Evolutionary conservation across 225 moss, liverwort and hornwort genomes (phyloP).

Genomic region (Neckera pumila): DNA sequence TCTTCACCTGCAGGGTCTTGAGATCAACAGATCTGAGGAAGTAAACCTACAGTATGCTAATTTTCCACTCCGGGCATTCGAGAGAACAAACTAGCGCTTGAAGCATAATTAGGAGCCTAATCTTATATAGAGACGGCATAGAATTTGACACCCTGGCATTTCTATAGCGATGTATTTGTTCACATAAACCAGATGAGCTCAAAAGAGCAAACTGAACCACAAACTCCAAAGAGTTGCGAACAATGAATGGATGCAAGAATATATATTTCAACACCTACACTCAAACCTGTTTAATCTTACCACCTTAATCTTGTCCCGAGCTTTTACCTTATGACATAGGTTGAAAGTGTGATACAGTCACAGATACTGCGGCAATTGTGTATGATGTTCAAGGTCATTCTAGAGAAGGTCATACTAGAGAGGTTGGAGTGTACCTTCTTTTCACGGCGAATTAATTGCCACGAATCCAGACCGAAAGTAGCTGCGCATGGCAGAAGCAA

Average conservation of each 20-base stretch:
- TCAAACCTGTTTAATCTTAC: too few relatives aligned
- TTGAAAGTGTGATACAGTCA: background rate
- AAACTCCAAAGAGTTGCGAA: background rate
- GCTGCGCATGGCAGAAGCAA: slow-evolving; percentile 76
- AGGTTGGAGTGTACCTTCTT: slow-evolving; percentile 44
- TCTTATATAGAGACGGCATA: background rate
- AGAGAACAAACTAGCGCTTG: background rate
- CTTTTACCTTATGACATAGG: background rate
- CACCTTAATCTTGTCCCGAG: background rate
- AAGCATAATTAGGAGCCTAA: background rate
- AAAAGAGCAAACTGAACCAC: background rate
- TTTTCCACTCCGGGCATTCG: background rate
- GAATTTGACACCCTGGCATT: background rate
- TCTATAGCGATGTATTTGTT: too few relatives aligned
- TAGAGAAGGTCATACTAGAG: background rate
- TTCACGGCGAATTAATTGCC: slow-evolving; percentile 82
- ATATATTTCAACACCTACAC: background rate
- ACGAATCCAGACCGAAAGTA: slow-evolving; percentile 85
- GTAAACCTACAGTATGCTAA: background rate
- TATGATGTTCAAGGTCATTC: background rate
- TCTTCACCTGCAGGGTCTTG: background rate
- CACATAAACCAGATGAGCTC: background rate
- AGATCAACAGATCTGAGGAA: background rate
- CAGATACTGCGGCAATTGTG: background rate
- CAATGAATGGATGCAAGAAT: background rate